Percentiles rank a stretch among this genome's conserved stretches.
These are phyloP conservation scores for Allomyces arbusculus DNA, from an alignment of 192 early-diverging fungal species.

Conservation along the genomic window DNA sequence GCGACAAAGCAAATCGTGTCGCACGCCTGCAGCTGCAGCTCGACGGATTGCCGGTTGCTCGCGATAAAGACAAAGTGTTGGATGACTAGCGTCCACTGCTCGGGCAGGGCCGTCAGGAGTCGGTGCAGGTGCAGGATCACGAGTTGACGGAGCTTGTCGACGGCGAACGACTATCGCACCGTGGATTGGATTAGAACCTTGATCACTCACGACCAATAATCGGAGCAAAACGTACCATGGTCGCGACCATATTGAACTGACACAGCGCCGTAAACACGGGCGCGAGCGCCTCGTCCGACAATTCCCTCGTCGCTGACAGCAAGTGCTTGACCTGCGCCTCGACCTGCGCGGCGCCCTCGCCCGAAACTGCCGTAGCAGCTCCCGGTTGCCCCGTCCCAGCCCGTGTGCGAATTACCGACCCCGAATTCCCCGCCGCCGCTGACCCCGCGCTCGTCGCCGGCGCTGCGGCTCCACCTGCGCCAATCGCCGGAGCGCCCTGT, in stretches of 20 bases:
- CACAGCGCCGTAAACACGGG: not conserved
- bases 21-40: not conserved
- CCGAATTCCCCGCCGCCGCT: too few species aligned
- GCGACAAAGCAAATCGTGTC: not conserved
- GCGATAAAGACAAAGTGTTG: not conserved
- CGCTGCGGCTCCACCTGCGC: too few species aligned
- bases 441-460: too few species aligned
- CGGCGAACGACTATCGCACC: slow-evolving; percentile 53
- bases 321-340: not conserved
- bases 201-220: too few species aligned
- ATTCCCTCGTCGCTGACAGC: not conserved
- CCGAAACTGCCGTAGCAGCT: too few species aligned
- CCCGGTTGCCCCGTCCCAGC: too few species aligned
- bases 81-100: not conserved
- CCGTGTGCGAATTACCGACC: too few species aligned
- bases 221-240: not conserved
- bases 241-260: not conserved
- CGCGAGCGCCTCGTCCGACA: not conserved
- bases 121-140: not conserved
- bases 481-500: too few species aligned
- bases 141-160: slow-evolving; percentile 32
- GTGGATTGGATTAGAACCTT: too few species aligned
- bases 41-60: not conserved
- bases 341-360: too few species aligned
- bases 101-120: not conserved